Conservation (phyloP, 805 yeast species). For the Schwanniomyces yamadae region DNA sequence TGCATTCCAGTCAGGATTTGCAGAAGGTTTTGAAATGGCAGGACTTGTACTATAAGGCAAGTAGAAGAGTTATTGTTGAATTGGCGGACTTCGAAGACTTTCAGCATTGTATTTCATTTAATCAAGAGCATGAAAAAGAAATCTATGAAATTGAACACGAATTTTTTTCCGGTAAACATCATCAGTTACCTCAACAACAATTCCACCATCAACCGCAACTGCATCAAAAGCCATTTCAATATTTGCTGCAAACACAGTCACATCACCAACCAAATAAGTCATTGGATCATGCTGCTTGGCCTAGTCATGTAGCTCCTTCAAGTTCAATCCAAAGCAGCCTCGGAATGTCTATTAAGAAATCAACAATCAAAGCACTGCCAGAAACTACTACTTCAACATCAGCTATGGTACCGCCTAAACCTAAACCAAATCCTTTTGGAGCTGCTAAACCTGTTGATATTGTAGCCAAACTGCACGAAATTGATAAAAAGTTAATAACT, state of each 20-base stretch:
- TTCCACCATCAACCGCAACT: constrained; percentile 7
- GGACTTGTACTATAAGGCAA: constrained; percentile 51
- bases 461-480: constrained; percentile 58
- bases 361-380: constrained; percentile 1
- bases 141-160: constrained; percentile 32
- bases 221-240: not conserved
- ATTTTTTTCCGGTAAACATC: constrained; percentile 19
- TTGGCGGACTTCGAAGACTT: constrained; percentile 41
- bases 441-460: constrained; percentile 84
- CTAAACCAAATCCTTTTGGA: constrained; percentile 73
- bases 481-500: constrained; percentile 43
- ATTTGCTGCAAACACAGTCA: not conserved
- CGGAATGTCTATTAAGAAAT: not conserved
- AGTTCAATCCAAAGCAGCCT: not conserved
- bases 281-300: not conserved
- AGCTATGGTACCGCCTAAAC: constrained; percentile 22
- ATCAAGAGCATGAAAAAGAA: constrained; percentile 32
- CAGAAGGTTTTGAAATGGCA: constrained; percentile 62
- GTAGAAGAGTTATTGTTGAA: constrained; percentile 38
- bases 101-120: constrained; percentile 38
- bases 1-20: constrained; percentile 50
- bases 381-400: constrained; percentile 3
- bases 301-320: not conserved
- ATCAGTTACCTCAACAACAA: constrained; percentile 4
- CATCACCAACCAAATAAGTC: constrained; percentile 1